Evolutionary conservation across 78 protist genomes (phyloP).

Genomic region (Monosiga brevicollis): DNA sequence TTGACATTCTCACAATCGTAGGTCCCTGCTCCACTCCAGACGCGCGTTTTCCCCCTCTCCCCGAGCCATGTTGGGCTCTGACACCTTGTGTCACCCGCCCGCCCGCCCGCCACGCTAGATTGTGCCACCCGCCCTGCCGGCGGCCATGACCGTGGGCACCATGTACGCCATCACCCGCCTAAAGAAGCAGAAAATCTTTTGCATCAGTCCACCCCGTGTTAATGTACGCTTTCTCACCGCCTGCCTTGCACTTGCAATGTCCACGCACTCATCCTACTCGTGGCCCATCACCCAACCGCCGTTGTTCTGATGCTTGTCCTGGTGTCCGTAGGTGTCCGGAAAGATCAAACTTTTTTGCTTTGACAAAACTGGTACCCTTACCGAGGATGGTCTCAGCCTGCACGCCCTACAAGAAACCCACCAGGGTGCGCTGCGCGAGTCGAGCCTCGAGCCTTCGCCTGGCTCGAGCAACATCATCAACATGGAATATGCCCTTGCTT

Average conservation of each 20-base stretch:
- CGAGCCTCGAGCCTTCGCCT: no score
- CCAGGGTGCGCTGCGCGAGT: no score
- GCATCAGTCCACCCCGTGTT: constrained; percentile 45
- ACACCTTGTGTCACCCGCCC: no score
- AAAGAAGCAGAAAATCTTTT: constrained; percentile 36
- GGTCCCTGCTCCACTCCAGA: no score
- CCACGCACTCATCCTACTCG: no score
- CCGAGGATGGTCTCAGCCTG: constrained; percentile 78
- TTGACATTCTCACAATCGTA: constrained; percentile 74
- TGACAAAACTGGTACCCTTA: constrained; percentile 90
- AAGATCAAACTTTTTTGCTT: constrained; percentile 56
- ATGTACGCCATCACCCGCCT: constrained; percentile 49
- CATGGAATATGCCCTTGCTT: constrained; percentile 21
- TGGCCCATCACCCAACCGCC: no score
- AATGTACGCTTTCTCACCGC: no score
- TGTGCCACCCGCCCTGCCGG: constrained; percentile 51
- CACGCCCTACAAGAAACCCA: constrained; percentile 17
- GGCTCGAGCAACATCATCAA: no score
- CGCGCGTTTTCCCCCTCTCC: no score
- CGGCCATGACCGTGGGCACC: constrained; percentile 75
- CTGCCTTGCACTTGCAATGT: no score
- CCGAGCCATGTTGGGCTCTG: no score
- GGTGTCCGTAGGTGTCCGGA: constrained; percentile 59
- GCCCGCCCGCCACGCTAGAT: no score
- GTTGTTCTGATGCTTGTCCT: not conserved